Conservation (phyloP, 2,329 filamentous ascomycete species). For the Xylariomycetidae sp. region DNA sequence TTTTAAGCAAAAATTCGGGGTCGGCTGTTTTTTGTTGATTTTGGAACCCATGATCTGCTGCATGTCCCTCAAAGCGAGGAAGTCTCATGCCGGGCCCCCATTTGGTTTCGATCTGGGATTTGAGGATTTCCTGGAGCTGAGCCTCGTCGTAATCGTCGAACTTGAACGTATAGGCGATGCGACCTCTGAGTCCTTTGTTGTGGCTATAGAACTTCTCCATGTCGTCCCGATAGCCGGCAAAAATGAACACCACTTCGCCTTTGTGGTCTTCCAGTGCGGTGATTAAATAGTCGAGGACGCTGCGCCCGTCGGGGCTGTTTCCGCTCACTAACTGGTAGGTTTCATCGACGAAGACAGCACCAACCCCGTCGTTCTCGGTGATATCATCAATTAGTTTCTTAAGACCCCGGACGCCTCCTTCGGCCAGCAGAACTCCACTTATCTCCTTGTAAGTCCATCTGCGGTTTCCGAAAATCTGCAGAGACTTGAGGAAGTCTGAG, state of each 20-base stretch:
- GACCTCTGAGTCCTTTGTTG: constrained; percentile 1
- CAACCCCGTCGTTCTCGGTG: constrained; percentile 53
- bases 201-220: constrained; percentile 5
- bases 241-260: constrained; percentile 3
- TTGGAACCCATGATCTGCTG: no score
- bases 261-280: neutral
- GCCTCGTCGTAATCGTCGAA: constrained; percentile 4
- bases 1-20: constrained; percentile 1
- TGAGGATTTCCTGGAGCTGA: constrained; percentile 2
- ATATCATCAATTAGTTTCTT: constrained; percentile 53
- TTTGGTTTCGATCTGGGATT: neutral
- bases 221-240: constrained; percentile 2
- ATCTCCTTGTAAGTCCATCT: constrained; percentile 58
- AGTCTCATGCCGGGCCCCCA: neutral
- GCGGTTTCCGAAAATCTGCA: constrained; percentile 59
- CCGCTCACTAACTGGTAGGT: constrained; percentile 66
- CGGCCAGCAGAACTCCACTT: constrained; percentile 60
- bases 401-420: constrained; percentile 52
- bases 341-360: constrained; percentile 73
- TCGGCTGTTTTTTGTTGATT: constrained; percentile 2
- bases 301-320: constrained; percentile 50
- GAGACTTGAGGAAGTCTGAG: constrained; percentile 54
- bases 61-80: no score
- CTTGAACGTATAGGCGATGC: constrained; percentile 2
- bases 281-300: constrained; percentile 42